A percentile compares a stretch with the other conserved stretches of the same genome.
These are phyloP conservation scores for Boletus tomentosulus DNA, from an alignment of 768 basidiomycete genomes.

Conservation along the genomic window DNA sequence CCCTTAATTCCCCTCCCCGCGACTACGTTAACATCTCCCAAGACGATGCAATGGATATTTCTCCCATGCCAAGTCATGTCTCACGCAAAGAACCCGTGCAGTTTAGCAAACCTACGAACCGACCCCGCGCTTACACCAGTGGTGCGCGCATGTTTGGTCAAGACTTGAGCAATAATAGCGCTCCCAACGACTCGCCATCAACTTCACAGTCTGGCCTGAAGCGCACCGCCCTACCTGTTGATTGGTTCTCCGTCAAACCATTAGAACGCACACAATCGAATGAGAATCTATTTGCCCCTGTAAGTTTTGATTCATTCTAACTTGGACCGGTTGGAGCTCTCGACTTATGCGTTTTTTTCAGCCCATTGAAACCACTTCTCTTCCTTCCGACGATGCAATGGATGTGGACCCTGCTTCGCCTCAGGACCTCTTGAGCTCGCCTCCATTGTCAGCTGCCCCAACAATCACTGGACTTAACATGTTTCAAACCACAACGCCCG, in stretches of 20 bases:
- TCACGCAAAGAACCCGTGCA: conserved; percentile 28
- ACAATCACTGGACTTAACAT: conserved; percentile 54
- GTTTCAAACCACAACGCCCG: conserved; percentile 57
- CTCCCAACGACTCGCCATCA: conserved; percentile 32
- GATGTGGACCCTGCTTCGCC: conserved; percentile 64
- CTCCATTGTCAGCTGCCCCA: conserved; percentile 48
- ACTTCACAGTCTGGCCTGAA: conserved; percentile 35
- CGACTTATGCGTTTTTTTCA: conserved; percentile 19
- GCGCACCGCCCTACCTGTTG: conserved; percentile 57
- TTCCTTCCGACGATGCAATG: conserved; percentile 65
- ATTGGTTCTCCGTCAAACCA: conserved; percentile 46
- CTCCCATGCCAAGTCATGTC: conserved; percentile 50
- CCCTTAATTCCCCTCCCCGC: conserved; percentile 66
- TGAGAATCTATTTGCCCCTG: conserved; percentile 29
- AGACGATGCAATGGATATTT: conserved; percentile 77
- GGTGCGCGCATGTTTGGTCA: conserved; percentile 67
- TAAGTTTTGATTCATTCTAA: conserved; percentile 12
- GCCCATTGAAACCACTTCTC: conserved; percentile 37
- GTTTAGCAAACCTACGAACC: conserved; percentile 31
- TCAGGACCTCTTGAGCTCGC: conserved; percentile 33
- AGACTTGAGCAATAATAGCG: conserved; percentile 60
- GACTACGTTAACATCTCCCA: conserved; percentile 44
- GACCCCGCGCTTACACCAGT: conserved; percentile 66
- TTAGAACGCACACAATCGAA: conserved; percentile 19
- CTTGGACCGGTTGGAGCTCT: background rate